Conservation (phyloP, 1,284 basidiomycete species). For the Chondrostereum purpureum region DNA sequence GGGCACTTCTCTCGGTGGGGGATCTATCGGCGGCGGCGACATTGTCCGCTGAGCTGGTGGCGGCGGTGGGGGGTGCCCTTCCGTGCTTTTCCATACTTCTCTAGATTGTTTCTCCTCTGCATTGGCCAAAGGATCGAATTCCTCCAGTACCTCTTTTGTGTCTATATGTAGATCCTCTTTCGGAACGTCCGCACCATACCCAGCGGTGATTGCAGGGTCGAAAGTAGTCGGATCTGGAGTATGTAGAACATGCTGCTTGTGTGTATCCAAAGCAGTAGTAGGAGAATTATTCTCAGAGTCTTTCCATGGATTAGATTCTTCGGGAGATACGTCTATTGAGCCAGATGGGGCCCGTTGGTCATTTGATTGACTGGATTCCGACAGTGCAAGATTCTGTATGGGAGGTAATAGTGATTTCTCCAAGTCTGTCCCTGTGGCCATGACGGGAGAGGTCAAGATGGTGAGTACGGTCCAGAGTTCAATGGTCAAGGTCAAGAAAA, state of each 20-base stretch:
- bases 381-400: no score
- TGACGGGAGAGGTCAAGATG: no score
- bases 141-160: conserved; percentile 40
- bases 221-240: conserved; percentile 33
- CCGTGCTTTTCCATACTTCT: conserved; percentile 53
- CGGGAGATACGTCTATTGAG: no score
- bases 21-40: conserved; percentile 23
- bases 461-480: no score
- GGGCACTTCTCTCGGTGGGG: conserved; percentile 23
- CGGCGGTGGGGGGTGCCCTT: conserved; percentile 48
- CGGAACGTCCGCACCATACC: conserved; percentile 21
- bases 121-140: conserved; percentile 62
- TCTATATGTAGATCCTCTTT: conserved; percentile 19
- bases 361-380: no score
- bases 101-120: conserved; percentile 50
- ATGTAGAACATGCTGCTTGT: conserved; percentile 14
- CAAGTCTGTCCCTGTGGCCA: no score
- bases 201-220: conserved; percentile 30
- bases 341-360: no score
- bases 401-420: no score
- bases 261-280: neutral
- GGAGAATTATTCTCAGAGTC: neutral
- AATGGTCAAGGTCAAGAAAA: no score
- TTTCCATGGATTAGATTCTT: conserved; percentile 2
- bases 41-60: conserved; percentile 21